phyloP scores from a whole-genome alignment of 208 protist genomes.

The Wallacemonas rigidus region DNA sequence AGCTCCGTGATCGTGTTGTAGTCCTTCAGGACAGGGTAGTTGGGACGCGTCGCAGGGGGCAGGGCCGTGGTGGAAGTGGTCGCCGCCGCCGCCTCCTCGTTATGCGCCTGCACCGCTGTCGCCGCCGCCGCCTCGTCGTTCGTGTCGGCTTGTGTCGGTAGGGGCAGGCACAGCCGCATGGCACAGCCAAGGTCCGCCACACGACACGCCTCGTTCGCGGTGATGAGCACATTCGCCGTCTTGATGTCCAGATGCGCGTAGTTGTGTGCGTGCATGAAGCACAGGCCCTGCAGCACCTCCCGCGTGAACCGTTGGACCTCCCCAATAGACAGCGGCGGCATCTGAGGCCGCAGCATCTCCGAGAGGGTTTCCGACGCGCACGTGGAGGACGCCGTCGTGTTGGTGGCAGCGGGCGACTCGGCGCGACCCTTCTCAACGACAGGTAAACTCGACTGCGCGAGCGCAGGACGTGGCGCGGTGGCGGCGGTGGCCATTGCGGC shows the following conservation, averaged over 20 bases:
- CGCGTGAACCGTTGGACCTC: slow-evolving; percentile 67
- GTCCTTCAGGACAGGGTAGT: slow-evolving; percentile 54
- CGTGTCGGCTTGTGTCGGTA: too few relatives aligned
- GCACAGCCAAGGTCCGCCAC: slow-evolving; percentile 94
- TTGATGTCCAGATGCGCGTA: slow-evolving; percentile 93
- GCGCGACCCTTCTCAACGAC: neutral
- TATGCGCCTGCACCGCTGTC: too few relatives aligned
- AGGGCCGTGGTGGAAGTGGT: neutral
- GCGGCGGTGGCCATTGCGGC: neutral
- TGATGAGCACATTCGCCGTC: slow-evolving; percentile 88
- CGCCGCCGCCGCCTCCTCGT: neutral
- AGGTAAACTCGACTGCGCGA: neutral
- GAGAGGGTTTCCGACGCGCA: slow-evolving; percentile 30
- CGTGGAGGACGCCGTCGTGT: slow-evolving; percentile 22
- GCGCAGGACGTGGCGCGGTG: neutral
- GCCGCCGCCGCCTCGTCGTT: too few relatives aligned
- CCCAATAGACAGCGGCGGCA: slow-evolving; percentile 55
- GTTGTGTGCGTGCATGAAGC: slow-evolving; percentile 80
- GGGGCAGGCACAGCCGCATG: slow-evolving; percentile 57
- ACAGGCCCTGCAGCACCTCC: slow-evolving; percentile 75
- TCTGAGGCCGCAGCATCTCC: slow-evolving; percentile 38
- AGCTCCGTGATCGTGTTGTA: slow-evolving; percentile 75
- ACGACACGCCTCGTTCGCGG: slow-evolving; percentile 66
- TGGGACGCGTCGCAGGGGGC: slow-evolving; percentile 10
- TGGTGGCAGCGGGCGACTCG: neutral